Conservation (phyloP, 495 filamentous ascomycete species). For the Aspergillus cristatus region DNA sequence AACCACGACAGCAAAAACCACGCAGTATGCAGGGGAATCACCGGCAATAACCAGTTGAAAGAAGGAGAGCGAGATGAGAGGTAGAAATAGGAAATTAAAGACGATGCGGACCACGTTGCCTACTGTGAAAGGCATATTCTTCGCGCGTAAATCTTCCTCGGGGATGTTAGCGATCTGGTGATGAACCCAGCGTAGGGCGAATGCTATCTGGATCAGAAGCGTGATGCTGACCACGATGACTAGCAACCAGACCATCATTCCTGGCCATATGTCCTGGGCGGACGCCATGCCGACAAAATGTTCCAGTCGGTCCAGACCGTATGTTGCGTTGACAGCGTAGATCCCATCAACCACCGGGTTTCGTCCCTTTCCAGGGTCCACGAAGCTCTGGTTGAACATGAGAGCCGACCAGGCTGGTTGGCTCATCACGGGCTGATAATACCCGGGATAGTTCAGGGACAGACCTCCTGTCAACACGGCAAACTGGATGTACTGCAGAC, state of each 20-base stretch:
- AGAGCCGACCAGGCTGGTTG: constrained; percentile 78
- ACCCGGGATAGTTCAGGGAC: constrained; percentile 84
- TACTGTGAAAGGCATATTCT: constrained; percentile 87
- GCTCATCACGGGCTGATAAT: constrained; percentile 83
- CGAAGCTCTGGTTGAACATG: constrained; percentile 90
- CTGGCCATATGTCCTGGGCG: constrained; percentile 81
- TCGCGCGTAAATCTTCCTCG: constrained; percentile 77
- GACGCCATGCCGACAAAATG: constrained; percentile 77
- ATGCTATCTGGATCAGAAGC: constrained; percentile 69
- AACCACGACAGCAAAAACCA: constrained; percentile 64
- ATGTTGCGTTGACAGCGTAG: constrained; percentile 57
- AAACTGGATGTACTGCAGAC: constrained; percentile 95
- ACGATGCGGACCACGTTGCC: constrained; percentile 83
- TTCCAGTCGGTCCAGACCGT: constrained; percentile 68
- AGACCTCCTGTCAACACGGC: constrained; percentile 78
- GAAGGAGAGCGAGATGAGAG: constrained; percentile 73
- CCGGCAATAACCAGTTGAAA: constrained; percentile 80
- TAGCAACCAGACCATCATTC: constrained; percentile 78
- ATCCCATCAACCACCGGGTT: constrained; percentile 71
- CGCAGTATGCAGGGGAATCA: constrained; percentile 55
- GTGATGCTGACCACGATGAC: constrained; percentile 59
- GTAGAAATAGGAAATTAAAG: constrained; percentile 85
- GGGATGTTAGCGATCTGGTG: constrained; percentile 59
- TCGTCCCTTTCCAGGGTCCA: constrained; percentile 53
- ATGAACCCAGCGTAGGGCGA: constrained; percentile 64